These are phyloP conservation scores for Yamadazyma blattariae DNA, from an alignment of 1,139 yeast genomes.

Conservation along the genomic window DNA sequence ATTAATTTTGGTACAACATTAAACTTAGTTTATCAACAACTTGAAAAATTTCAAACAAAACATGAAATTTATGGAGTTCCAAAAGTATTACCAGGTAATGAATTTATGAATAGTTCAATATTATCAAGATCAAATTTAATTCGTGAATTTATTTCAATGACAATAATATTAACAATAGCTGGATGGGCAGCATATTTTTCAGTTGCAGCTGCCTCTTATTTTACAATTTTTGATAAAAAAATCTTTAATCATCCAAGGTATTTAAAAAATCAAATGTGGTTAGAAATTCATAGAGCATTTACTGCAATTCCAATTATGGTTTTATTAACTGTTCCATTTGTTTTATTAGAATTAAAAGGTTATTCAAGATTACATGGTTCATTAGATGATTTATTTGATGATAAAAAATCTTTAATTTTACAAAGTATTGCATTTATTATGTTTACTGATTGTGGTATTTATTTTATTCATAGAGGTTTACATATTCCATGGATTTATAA, in stretches of 20 bases:
- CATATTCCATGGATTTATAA: slow-evolving; percentile 92
- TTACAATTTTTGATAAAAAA: slow-evolving; percentile 77
- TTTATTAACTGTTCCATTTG: slow-evolving; percentile 82
- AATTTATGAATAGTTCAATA: slow-evolving; percentile 57
- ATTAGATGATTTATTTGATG: slow-evolving; percentile 61
- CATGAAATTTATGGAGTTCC: slow-evolving; percentile 43
- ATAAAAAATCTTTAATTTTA: slow-evolving; percentile 59
- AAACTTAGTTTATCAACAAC: slow-evolving; percentile 16
- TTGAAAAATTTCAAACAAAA: slow-evolving; percentile 27
- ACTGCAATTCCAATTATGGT: slow-evolving; percentile 90
- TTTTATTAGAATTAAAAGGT: slow-evolving; percentile 78
- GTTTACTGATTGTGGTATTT: slow-evolving; percentile 92
- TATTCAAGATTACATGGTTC: slow-evolving; percentile 74
- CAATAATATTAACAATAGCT: slow-evolving; percentile 71
- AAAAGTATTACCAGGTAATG: slow-evolving; percentile 39
- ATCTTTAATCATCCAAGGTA: slow-evolving; percentile 95
- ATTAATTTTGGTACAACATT: slow-evolving; percentile 11
- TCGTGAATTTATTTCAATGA: slow-evolving; percentile 69
- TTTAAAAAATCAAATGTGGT: slow-evolving; percentile 83
- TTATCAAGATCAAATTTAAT: slow-evolving; percentile 68
- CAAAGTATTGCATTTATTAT: slow-evolving; percentile 79
- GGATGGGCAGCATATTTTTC: slow-evolving; percentile 78
- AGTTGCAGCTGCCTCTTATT: slow-evolving; percentile 75
- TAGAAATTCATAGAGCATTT: slow-evolving; percentile 77
- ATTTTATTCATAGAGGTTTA: slow-evolving; percentile 85